Conservation (phyloP, 2,329 filamentous ascomycete species). For the Apiospora saccharicola region DNA sequence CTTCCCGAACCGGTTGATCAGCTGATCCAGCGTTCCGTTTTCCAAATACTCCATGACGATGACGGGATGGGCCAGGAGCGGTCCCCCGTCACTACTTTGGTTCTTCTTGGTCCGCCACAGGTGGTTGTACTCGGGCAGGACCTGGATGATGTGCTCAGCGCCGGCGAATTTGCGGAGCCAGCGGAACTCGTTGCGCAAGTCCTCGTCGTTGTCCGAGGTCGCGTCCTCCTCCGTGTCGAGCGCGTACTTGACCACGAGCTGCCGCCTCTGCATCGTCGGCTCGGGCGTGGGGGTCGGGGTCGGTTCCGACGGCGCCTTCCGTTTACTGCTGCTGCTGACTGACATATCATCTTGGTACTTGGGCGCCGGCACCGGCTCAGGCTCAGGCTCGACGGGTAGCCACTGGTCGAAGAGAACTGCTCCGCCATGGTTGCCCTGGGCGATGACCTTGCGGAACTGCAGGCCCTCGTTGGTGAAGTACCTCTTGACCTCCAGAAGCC, state of each 20-base stretch:
- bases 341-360: no score
- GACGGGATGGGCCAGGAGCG: background rate
- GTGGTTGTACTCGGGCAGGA: background rate
- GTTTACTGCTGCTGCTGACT: background rate
- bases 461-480: background rate
- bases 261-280: background rate
- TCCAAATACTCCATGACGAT: background rate
- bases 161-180: background rate
- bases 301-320: no score
- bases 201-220: conserved; percentile 1
- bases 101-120: background rate
- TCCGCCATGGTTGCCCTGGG: conserved; percentile 1
- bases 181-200: conserved; percentile 3
- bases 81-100: background rate
- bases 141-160: background rate
- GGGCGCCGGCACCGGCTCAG: background rate
- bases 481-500: background rate
- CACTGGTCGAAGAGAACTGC: conserved; percentile 6
- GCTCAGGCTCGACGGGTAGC: background rate
- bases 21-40: background rate
- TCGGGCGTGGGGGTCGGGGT: background rate
- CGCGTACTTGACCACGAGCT: background rate
- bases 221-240: conserved; percentile 4
- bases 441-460: conserved; percentile 1
- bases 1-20: background rate